Evolutionary conservation across 169 alveolate species (phyloP).

Genomic region (Plasmodium fragile): DNA sequence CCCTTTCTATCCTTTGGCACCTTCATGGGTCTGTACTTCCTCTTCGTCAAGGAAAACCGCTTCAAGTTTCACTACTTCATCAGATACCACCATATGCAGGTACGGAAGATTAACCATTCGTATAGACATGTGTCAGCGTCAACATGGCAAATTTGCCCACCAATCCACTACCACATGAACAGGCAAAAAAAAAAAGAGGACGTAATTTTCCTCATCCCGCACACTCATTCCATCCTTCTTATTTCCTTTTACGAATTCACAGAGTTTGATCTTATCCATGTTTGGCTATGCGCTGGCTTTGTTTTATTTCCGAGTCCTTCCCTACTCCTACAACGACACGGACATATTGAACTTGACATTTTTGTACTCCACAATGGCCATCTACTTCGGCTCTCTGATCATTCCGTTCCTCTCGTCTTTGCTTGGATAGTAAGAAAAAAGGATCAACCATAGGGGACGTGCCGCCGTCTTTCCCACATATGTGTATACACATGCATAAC

Average conservation of each 20-base stretch:
- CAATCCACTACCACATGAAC: not conserved
- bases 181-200: not conserved
- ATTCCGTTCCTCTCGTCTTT: constrained; percentile 53
- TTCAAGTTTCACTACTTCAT: constrained; percentile 70
- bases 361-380: constrained; percentile 66
- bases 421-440: constrained; percentile 56
- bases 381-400: constrained; percentile 62
- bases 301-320: constrained; percentile 71
- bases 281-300: constrained; percentile 73
- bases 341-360: constrained; percentile 54
- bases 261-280: constrained; percentile 68
- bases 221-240: not conserved
- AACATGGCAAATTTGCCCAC: not conserved
- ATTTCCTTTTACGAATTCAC: not conserved
- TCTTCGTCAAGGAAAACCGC: constrained; percentile 65
- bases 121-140: not conserved
- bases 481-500: not conserved
- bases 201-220: not conserved
- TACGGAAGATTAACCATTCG: not conserved
- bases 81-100: constrained; percentile 72
- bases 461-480: not conserved
- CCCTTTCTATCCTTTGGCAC: constrained; percentile 71
- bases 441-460: not conserved
- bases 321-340: constrained; percentile 69
- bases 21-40: constrained; percentile 62